Evolutionary conservation across 306 rosid genomes (phyloP).

Genomic region (Argentina anserina): DNA sequence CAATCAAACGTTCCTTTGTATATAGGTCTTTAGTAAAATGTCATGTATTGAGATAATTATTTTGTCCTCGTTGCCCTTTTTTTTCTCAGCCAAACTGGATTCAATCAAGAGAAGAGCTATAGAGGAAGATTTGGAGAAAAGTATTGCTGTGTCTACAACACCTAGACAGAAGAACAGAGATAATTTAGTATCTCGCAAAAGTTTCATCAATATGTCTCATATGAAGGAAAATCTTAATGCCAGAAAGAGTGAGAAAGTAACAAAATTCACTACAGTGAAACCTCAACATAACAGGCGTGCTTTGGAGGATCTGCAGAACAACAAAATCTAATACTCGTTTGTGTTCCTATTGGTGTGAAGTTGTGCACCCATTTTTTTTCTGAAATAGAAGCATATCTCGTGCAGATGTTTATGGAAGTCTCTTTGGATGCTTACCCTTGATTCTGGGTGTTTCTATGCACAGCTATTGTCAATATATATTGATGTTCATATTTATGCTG

Average conservation of each 20-base stretch:
- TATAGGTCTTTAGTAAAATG: not conserved
- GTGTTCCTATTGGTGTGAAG: not conserved
- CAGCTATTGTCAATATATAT: not conserved
- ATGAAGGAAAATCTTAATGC: constrained; percentile 26
- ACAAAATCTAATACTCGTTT: not conserved
- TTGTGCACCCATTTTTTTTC: no score
- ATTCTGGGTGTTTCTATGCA: not conserved
- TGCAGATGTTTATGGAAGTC: not conserved
- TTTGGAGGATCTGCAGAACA: constrained; percentile 20
- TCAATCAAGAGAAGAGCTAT: not conserved
- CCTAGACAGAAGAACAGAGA: not conserved
- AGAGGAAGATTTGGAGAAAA: not conserved
- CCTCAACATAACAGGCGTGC: constrained; percentile 17
- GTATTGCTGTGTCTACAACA: not conserved
- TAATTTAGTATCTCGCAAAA: constrained; percentile 2
- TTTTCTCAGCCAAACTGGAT: not conserved
- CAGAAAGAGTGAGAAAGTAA: constrained; percentile 8
- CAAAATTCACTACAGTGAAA: constrained; percentile 2
- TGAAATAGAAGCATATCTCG: not conserved
- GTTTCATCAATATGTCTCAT: not conserved
- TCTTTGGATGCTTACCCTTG: not conserved
- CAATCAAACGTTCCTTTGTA: not conserved
- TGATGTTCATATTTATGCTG: not conserved
- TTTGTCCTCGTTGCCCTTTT: no score
- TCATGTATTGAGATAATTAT: not conserved